Evolutionary conservation across 345 rosid genomes (phyloP).

Genomic region (Citrus sinensis): DVS_A1.0 CM039169.1:30687001-30687500

Average conservation of each 20-base stretch:
- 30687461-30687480: background rate
- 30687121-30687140: constrained; percentile 69
- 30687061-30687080: no score
- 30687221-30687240: constrained; percentile 92
- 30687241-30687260: constrained; percentile 33
- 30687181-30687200: constrained; percentile 56
- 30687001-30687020: no score
- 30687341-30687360: no score
- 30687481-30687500: background rate
- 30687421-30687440: background rate
- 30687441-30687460: background rate
- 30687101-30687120: constrained; percentile 45
- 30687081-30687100: constrained; percentile 34
- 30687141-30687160: constrained; percentile 71
- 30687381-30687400: no score
- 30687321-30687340: background rate
- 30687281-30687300: background rate
- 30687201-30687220: constrained; percentile 71
- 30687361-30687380: background rate
- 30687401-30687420: no score
- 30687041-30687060: no score
- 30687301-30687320: background rate
- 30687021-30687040: no score
- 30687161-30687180: constrained; percentile 63
- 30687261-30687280: background rate